Base-by-base conservation (phyloP, 2,329 filamentous ascomycete genomes). In the Claviceps africana region DNA sequence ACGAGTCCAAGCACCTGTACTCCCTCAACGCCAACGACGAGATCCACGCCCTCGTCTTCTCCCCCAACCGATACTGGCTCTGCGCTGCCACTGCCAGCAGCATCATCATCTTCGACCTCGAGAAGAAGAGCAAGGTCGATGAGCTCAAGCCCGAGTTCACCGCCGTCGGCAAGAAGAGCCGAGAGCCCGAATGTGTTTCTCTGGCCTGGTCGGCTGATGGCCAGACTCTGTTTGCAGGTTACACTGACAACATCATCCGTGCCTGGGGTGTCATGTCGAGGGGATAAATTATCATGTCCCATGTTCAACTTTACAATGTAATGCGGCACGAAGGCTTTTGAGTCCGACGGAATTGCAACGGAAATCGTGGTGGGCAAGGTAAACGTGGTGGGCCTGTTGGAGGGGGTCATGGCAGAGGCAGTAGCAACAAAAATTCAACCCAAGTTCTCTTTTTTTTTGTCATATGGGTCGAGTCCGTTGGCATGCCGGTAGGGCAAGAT, bases 121-220 rank as follows among this genome's bases (percentile, higher is more conserved):
- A 98, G 88, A 98, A 98, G 90, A 98, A 98, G 90, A 94, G 85
- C 86, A 97, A 96, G 86, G 91, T 97, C 70, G 91, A 97, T 68
- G 93, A 97, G 84, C 85, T 98, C 74, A 96, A 95, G 86, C 91
- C 91, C 64, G 93, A 98, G 74, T 96, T 93, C 80, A 80, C 89
- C 70, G 95, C 89, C 71, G 85, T 89, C 71, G 88, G 90, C 79
- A 95, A 95, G 88, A 97, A 97, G 88, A 89, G 85, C 83, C 84
- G 90, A 71, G 91, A 96, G 77, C 93, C 93, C 66, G 91, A 97
- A 85, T 97, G 91, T 75, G 85, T 98, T 68, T 88, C 82, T 72
- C 81, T 98, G 76, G 91, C 91, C 71, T 98, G 93, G 93, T 88
- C 83, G 72, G 91, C 90, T 70, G 93, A 98, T 69, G 93, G 93